Evolutionary conservation across 2,329 filamentous ascomycete genomes (phyloP), one percentile per base, ranked within the genome.

Genomic region (Aspergillus fischeri): DNA sequence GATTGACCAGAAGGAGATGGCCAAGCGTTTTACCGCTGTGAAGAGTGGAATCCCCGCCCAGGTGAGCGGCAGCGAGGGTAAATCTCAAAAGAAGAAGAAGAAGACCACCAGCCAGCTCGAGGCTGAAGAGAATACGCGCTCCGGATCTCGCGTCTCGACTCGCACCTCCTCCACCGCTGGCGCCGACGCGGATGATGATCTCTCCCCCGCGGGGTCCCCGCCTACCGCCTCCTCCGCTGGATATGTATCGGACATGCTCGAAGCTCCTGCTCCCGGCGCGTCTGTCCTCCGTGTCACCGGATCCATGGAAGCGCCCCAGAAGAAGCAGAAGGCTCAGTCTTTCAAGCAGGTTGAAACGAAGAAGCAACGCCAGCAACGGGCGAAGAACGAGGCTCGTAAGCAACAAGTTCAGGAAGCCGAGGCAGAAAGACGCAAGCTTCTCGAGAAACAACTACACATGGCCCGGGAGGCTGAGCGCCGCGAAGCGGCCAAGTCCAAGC

Each of bases 361-460:
- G 88, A 97, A 97, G 81, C 91, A 96, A 79, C 87, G 92, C 59
- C 92, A 97, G 80, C 94, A 96, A 78, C 85, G 88, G 65, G 86
- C 89, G 79, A 97, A 96, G 85, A 86, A 84, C 41, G 92, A 96
- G 76, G 88, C 86, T 57, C 86, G 86, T 68, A 94, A 91, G 81
- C 80, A 81, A 29, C 81, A 84, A 56, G 86, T 89, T 29, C 88
- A 92, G 70, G 88, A 90, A 66, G 85, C 88, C 0, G 92, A 97
- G 77, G 84, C 86, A 70, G 82, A 90, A 68, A 88, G 92, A 69
- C 90, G 91, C 78, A 78, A 79, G 41, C 81, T 90, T 59, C 80
- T 90, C 67, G 92, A 97, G 79, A 87, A 89, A 72, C 92, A 96
- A 79, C 86, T 91, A 63, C 89, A 92, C 61, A 82, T 83, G 59